Percentiles rank a stretch among this genome's conserved stretches.
Conservation (phyloP, 2,329 filamentous ascomycete species). For the Fusarium subglutinans region DNA sequence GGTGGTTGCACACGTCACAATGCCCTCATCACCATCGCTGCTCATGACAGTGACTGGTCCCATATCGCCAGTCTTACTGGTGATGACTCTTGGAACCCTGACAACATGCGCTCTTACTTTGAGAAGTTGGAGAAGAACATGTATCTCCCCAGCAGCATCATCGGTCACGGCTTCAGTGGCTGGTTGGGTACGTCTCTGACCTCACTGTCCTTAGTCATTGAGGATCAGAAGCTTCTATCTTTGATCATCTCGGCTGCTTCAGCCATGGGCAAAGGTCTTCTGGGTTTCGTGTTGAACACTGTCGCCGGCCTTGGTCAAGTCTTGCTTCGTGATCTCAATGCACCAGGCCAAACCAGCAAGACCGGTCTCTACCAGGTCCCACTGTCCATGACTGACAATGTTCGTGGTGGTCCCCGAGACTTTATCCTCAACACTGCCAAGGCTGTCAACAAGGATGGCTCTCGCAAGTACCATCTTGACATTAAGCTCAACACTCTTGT, state of each 20-base stretch:
- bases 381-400: conserved; percentile 59
- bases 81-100: conserved; percentile 53
- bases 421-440: conserved; percentile 56
- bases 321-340: conserved; percentile 42
- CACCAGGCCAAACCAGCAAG: conserved; percentile 29
- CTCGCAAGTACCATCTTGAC: conserved; percentile 42
- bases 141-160: conserved; percentile 49
- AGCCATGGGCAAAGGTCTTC: conserved; percentile 40
- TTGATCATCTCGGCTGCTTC: conserved; percentile 41
- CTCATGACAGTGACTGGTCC: conserved; percentile 54
- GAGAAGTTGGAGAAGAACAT: conserved; percentile 54
- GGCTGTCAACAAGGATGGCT: conserved; percentile 34
- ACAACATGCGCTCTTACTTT: conserved; percentile 55
- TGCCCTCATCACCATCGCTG: conserved; percentile 51
- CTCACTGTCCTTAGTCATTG: conserved; percentile 35
- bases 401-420: conserved; percentile 64
- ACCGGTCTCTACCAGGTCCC: conserved; percentile 65
- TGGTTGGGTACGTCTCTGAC: conserved; percentile 45
- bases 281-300: conserved; percentile 24
- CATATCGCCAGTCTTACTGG: conserved; percentile 53
- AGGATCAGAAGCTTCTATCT: conserved; percentile 44
- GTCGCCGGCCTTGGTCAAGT: conserved; percentile 41
- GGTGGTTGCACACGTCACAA: conserved; percentile 53
- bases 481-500: conserved; percentile 43
- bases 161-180: conserved; percentile 55